These are phyloP conservation scores for Paraphoma chrysanthemicola DNA, from an alignment of 2,329 filamentous ascomycete genomes.

Conservation along the genomic window DNA sequence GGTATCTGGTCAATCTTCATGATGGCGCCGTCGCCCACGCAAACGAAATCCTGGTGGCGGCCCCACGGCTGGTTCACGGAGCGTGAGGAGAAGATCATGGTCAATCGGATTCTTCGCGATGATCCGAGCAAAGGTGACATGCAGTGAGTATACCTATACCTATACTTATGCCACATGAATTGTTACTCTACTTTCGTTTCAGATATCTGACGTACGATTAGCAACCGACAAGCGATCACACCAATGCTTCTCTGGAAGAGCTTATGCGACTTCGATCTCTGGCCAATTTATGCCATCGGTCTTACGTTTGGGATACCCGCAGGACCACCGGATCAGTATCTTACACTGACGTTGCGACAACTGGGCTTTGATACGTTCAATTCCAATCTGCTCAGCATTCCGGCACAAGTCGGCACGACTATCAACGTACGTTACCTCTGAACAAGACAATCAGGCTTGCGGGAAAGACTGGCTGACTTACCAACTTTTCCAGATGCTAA, in stretches of 20 bases:
- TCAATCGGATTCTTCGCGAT: conserved; percentile 66
- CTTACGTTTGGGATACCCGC: conserved; percentile 32
- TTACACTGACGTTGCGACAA: conserved; percentile 49
- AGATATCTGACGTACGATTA: conserved; percentile 59
- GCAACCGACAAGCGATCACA: conserved; percentile 56
- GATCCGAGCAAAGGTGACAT: conserved; percentile 59
- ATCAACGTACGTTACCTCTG: neutral
- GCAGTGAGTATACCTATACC: neutral
- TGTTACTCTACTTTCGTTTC: no score
- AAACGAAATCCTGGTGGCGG: conserved; percentile 52
- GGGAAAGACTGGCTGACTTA: no score
- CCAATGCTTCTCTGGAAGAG: conserved; percentile 59
- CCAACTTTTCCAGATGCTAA: conserved; percentile 41
- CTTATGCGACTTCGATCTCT: conserved; percentile 55
- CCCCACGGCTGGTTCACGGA: conserved; percentile 69
- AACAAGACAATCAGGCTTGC: neutral
- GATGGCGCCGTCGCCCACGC: conserved; percentile 60
- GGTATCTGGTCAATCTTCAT: conserved; percentile 30
- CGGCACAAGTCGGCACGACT: conserved; percentile 9
- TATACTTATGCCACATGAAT: neutral
- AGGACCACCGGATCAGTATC: conserved; percentile 45
- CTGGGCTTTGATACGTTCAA: conserved; percentile 52
- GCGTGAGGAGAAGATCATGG: conserved; percentile 71
- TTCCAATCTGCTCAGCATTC: conserved; percentile 51
- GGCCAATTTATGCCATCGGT: neutral